Conservation (phyloP, 495 filamentous ascomycete genomes). For the Xylaria venustula region DNA sequence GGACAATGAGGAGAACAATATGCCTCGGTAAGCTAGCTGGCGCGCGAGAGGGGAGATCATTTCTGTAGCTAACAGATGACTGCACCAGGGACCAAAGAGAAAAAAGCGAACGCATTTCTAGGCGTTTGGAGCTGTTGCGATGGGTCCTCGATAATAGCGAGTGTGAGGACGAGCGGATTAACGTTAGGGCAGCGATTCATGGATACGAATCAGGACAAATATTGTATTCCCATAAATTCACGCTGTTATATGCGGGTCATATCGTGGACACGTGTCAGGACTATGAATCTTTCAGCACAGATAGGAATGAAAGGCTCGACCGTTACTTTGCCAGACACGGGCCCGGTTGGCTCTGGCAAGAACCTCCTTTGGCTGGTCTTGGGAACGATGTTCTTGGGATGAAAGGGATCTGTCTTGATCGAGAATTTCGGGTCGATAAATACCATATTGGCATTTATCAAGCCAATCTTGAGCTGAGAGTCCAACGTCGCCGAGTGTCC, state of each 20-base stretch:
- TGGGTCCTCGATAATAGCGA: conserved; percentile 30
- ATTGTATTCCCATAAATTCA: conserved; percentile 36
- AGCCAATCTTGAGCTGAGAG: conserved; percentile 17
- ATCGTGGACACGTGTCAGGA: conserved; percentile 41
- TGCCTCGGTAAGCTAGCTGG: conserved; percentile 30
- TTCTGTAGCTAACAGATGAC: conserved; percentile 14
- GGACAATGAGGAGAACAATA: conserved; percentile 39
- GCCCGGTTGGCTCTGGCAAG: conserved; percentile 50
- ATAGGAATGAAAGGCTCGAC: conserved; percentile 41
- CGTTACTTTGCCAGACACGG: conserved; percentile 37
- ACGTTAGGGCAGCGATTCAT: conserved; percentile 43
- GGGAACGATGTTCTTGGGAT: conserved; percentile 22
- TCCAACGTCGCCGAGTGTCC: not conserved
- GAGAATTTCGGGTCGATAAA: not conserved
- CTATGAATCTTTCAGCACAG: conserved; percentile 36
- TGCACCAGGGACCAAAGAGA: conserved; percentile 21
- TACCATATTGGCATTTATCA: conserved; percentile 1
- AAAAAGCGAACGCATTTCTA: conserved; percentile 25
- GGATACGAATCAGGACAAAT: conserved; percentile 44
- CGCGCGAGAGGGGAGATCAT: not conserved
- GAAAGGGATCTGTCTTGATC: conserved; percentile 27
- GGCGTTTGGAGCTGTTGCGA: conserved; percentile 31
- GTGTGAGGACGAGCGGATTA: conserved; percentile 39
- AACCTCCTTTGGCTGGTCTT: conserved; percentile 38
- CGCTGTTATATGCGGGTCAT: conserved; percentile 45